A percentile compares a stretch with the other conserved stretches of the same genome.
Evolutionary conservation across 2,329 filamentous ascomycete genomes (phyloP).

Genomic region (Didymella segeticola): DNA sequence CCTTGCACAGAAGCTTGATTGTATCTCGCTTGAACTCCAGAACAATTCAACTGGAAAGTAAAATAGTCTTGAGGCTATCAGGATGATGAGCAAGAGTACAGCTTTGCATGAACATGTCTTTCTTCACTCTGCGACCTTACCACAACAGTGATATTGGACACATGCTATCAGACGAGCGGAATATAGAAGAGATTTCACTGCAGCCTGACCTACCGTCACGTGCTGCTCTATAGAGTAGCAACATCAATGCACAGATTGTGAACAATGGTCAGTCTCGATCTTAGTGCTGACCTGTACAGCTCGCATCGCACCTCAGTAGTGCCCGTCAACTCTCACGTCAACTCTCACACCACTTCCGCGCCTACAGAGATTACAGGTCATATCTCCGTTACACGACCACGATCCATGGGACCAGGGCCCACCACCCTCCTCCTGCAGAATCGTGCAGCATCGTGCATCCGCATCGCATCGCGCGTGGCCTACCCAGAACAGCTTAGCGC

Average conservation of each 20-base stretch:
- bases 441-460: conserved; percentile 19
- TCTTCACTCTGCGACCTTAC: too few relatives aligned
- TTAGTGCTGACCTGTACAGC: not conserved
- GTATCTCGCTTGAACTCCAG: too few relatives aligned
- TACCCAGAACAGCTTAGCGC: not conserved
- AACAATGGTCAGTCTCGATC: not conserved
- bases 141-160: too few relatives aligned
- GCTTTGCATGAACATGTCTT: too few relatives aligned
- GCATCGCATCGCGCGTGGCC: not conserved
- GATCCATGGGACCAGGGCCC: conserved; percentile 13
- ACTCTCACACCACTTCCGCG: conserved; percentile 2
- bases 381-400: conserved; percentile 4
- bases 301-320: not conserved
- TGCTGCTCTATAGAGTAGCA: not conserved
- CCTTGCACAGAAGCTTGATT: too few relatives aligned
- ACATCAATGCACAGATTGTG: not conserved
- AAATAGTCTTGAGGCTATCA: too few relatives aligned
- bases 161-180: too few relatives aligned
- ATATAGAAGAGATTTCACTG: too few relatives aligned
- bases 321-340: not conserved
- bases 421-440: conserved; percentile 2
- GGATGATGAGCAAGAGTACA: too few relatives aligned
- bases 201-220: too few relatives aligned
- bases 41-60: too few relatives aligned
- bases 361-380: conserved; percentile 17